Conservation (phyloP, 176 grass and related monocot genomes). For the Triticum aestivum region DNA sequence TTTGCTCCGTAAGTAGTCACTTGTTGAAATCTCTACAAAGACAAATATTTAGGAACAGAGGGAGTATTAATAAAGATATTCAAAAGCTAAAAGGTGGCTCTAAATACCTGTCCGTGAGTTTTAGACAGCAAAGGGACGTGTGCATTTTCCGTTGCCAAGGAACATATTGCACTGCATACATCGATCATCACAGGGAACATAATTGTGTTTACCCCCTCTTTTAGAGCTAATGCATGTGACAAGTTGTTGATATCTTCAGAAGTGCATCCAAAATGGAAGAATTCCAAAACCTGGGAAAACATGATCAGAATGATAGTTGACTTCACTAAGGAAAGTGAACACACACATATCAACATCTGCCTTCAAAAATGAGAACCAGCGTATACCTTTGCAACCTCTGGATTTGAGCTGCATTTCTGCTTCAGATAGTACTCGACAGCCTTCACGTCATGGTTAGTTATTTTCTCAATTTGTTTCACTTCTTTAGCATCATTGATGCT, state of each 20-base stretch:
- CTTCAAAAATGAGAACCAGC: not conserved
- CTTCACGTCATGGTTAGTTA: conserved; percentile 95
- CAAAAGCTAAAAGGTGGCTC: not conserved
- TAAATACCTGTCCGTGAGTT: conserved; percentile 86
- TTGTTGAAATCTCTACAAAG: too few relatives aligned
- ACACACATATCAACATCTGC: not conserved
- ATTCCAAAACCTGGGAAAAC: conserved; percentile 67
- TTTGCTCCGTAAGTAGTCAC: too few relatives aligned
- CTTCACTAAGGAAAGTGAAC: not conserved
- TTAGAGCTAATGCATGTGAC: conserved; percentile 75
- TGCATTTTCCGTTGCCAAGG: conserved; percentile 67
- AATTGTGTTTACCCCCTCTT: conserved; percentile 70
- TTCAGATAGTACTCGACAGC: conserved; percentile 94
- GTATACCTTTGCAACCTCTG: conserved; percentile 74
- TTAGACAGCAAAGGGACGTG: conserved; percentile 65
- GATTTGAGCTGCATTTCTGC: conserved; percentile 74
- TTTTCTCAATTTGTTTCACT: conserved; percentile 90
- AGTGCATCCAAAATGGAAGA: conserved; percentile 97
- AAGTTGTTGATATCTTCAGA: conserved; percentile 98
- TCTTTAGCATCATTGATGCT: conserved; percentile 60
- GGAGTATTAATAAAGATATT: not conserved
- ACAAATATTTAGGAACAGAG: too few relatives aligned
- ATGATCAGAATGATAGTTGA: conserved; percentile 21
- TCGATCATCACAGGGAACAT: conserved; percentile 76
- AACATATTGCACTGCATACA: conserved; percentile 50